These are phyloP conservation scores for Vigna angularis DNA, from an alignment of 306 rosid genomes.

Conservation along the genomic window DNA sequence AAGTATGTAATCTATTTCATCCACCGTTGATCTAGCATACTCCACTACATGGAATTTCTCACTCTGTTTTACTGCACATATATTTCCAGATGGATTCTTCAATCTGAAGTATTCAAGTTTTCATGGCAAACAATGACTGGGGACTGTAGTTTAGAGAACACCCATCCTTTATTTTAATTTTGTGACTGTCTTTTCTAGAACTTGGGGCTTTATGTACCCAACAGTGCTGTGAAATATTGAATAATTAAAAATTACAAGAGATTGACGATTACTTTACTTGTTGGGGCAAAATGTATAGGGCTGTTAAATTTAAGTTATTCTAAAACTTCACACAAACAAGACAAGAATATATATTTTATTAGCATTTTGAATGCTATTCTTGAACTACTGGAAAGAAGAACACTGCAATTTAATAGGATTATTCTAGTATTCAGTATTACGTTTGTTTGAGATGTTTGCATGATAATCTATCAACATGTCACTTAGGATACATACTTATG, in stretches of 20 bases:
- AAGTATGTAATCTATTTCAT: constrained; percentile 56
- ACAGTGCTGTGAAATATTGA: not conserved
- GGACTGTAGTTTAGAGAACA: constrained; percentile 1
- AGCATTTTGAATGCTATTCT: constrained; percentile 25
- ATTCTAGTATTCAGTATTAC: constrained; percentile 23
- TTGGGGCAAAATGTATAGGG: not conserved
- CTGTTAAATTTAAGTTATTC: constrained; percentile 8
- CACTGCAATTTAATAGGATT: constrained; percentile 19
- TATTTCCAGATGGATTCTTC: constrained; percentile 25
- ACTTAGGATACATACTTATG: not conserved
- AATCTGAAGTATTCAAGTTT: constrained; percentile 23
- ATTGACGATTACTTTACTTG: constrained; percentile 3
- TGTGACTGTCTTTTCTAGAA: constrained; percentile 13
- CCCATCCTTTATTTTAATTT: not conserved
- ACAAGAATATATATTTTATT: constrained; percentile 13
- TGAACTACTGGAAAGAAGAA: constrained; percentile 30
- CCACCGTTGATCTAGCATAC: constrained; percentile 2
- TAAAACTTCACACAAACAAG: not conserved
- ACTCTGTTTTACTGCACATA: not conserved
- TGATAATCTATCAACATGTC: not conserved
- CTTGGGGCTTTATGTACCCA: constrained; percentile 29
- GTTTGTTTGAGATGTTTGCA: constrained; percentile 10
- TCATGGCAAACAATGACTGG: constrained; percentile 9
- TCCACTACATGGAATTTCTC: constrained; percentile 28
- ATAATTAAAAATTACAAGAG: constrained; percentile 3